Evolutionary conservation across 257 asterid genomes (phyloP).

Genomic region (Lavandula angustifolia): DNA sequence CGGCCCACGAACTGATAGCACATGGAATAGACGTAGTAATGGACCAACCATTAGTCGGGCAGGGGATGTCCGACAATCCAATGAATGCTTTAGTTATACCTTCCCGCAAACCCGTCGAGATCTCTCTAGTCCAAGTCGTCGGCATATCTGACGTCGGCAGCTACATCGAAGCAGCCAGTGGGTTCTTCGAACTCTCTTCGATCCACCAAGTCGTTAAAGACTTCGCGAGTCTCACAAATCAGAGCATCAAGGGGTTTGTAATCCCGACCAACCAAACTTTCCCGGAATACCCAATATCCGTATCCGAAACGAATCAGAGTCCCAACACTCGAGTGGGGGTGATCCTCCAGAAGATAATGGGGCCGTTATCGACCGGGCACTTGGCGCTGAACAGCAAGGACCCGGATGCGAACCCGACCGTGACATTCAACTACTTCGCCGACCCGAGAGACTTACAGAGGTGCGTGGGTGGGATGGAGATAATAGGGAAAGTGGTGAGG

Average conservation of each 20-base stretch:
- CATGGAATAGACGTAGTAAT: conserved; percentile 26
- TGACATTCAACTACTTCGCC: conserved; percentile 76
- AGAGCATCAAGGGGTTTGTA: conserved; percentile 3
- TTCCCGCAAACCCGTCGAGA: conserved; percentile 59
- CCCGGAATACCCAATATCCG: neutral
- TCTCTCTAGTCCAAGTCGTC: conserved; percentile 61
- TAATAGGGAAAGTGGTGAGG: conserved; percentile 44
- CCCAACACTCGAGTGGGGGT: conserved; percentile 43
- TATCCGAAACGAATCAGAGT: neutral
- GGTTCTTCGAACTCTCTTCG: conserved; percentile 45
- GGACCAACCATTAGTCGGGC: conserved; percentile 68
- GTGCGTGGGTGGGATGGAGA: conserved; percentile 69
- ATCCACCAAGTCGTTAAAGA: neutral
- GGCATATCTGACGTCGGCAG: conserved; percentile 63
- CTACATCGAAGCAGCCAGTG: conserved; percentile 78
- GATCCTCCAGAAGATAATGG: conserved; percentile 62
- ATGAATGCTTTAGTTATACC: conserved; percentile 68
- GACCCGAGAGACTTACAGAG: conserved; percentile 65
- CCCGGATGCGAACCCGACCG: conserved; percentile 62
- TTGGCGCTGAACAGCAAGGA: conserved; percentile 55
- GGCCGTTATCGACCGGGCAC: conserved; percentile 72
- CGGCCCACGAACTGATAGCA: conserved; percentile 35
- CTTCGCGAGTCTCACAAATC: conserved; percentile 32
- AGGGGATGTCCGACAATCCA: conserved; percentile 81
- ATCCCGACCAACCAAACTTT: neutral